A percentile compares a stretch with the other conserved stretches of the same genome.
phyloP scores from a whole-genome alignment of 1,284 basidiomycete genomes.

The Apiotrichum laibachii region DNA sequence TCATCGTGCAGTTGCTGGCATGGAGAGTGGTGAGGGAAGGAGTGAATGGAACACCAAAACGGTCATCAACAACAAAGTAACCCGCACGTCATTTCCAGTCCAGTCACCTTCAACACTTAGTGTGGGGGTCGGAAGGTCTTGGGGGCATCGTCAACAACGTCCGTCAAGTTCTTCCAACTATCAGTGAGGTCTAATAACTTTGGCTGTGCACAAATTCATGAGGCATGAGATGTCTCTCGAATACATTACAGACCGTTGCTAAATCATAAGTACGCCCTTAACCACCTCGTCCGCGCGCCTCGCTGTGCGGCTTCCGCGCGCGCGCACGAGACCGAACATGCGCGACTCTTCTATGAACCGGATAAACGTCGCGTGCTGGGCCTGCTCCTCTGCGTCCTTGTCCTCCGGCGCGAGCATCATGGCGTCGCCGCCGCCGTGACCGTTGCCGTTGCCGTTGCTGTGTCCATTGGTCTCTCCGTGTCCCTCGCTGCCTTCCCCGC shows the following conservation, averaged over 20 bases:
- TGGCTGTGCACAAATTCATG: too few species aligned
- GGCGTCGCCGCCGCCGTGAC: neutral
- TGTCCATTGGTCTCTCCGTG: neutral
- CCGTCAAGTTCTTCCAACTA: too few species aligned
- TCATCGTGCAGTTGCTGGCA: neutral
- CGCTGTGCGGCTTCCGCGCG: conserved; percentile 29
- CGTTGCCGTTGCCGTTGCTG: neutral
- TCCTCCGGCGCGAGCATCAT: conserved; percentile 9
- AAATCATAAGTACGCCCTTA: conserved; percentile 39
- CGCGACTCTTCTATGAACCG: conserved; percentile 46
- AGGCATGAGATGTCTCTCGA: too few species aligned
- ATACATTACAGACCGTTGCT: neutral
- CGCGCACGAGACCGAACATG: conserved; percentile 44
- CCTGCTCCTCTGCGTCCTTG: conserved; percentile 20
- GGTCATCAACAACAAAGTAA: too few species aligned
- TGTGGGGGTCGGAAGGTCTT: too few species aligned
- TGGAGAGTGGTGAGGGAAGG: neutral
- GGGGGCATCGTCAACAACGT: too few species aligned
- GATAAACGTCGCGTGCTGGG: conserved; percentile 43
- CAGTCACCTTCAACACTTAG: too few species aligned
- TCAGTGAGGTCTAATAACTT: neutral
- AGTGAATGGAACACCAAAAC: neutral
- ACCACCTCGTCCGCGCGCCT: conserved; percentile 41
- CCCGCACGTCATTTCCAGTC: too few species aligned
- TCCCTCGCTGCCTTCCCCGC: neutral